phyloP scores from a whole-genome alignment of 495 filamentous ascomycete genomes.

The Clohesyomyces aquaticus region DNA sequence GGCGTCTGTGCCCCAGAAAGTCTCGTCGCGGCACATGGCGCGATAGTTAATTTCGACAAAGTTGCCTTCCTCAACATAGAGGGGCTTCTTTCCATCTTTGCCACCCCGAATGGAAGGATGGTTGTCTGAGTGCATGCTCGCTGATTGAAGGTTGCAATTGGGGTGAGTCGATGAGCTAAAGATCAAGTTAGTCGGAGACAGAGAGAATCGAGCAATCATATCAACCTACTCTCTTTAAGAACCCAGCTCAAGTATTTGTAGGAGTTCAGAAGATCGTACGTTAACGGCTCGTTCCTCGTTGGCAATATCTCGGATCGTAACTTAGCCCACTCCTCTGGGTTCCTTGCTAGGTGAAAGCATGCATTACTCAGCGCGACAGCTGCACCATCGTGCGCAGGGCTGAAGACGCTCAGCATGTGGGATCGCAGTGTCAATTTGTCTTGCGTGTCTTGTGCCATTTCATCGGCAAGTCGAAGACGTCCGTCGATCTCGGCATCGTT shows the following conservation, averaged over 20 bases:
- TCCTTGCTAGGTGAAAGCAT: constrained; percentile 1
- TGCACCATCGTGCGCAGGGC: constrained; percentile 6
- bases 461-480: neutral
- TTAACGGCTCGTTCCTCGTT: neutral
- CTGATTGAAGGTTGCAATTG: constrained; percentile 43
- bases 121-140: constrained; percentile 54
- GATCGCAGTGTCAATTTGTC: neutral
- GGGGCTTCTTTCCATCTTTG: constrained; percentile 50
- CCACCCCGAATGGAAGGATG: constrained; percentile 59
- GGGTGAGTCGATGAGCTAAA: constrained; percentile 12
- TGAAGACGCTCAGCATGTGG: constrained; percentile 11
- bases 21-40: constrained; percentile 42
- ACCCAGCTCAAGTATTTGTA: neutral
- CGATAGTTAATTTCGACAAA: constrained; percentile 48
- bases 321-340: constrained; percentile 11
- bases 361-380: constrained; percentile 13
- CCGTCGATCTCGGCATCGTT: neutral
- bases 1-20: constrained; percentile 43
- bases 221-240: constrained; percentile 10
- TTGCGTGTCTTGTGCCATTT: constrained; percentile 2
- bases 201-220: too few relatives aligned
- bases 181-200: too few relatives aligned
- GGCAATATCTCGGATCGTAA: constrained; percentile 6
- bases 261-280: constrained; percentile 11
- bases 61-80: constrained; percentile 52